phyloP scores from a whole-genome alignment of 2,329 filamentous ascomycete species.

The Apiospora saccharicola region DNA sequence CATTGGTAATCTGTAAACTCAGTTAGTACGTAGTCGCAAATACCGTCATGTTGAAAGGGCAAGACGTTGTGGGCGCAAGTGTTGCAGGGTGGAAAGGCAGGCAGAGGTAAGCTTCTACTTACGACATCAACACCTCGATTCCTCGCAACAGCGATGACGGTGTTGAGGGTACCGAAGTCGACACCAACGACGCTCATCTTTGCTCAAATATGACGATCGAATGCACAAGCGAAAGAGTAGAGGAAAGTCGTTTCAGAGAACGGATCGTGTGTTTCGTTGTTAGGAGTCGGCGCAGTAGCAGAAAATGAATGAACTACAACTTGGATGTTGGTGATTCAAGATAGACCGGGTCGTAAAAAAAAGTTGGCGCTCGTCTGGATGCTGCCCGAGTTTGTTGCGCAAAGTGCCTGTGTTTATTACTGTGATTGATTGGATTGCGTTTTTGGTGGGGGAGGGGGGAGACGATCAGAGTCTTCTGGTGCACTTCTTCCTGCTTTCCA shows the following conservation, averaged over 20 bases:
- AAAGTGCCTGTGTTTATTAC: constrained; percentile 21
- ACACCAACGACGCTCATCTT: constrained; percentile 63
- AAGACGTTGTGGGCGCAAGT: constrained; percentile 27
- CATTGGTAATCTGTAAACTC: constrained; percentile 85
- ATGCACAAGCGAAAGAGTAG: constrained; percentile 19
- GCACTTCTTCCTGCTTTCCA: background rate
- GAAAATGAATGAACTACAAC: constrained; percentile 4
- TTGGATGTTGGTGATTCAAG: constrained; percentile 4
- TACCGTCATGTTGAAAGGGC: background rate
- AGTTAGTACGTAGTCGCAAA: background rate
- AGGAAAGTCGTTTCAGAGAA: constrained; percentile 27
- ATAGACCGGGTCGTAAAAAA: constrained; percentile 14
- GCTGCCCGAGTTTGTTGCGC: constrained; percentile 23
- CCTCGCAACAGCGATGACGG: constrained; percentile 94
- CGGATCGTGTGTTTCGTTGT: background rate
- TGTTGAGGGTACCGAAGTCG: constrained; percentile 96
- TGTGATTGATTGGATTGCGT: constrained; percentile 18
- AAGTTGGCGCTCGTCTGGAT: constrained; percentile 21
- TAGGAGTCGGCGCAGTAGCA: constrained; percentile 11
- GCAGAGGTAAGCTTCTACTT: constrained; percentile 55
- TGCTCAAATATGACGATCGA: constrained; percentile 27
- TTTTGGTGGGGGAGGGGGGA: constrained; percentile 13
- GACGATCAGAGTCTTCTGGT: constrained; percentile 14
- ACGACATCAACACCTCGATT: constrained; percentile 99
- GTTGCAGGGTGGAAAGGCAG: constrained; percentile 25